Percentiles rank a stretch among this genome's conserved stretches.
phyloP scores from a whole-genome alignment of 2,329 filamentous ascomycete species.

The Colletotrichum sp. region DNA sequence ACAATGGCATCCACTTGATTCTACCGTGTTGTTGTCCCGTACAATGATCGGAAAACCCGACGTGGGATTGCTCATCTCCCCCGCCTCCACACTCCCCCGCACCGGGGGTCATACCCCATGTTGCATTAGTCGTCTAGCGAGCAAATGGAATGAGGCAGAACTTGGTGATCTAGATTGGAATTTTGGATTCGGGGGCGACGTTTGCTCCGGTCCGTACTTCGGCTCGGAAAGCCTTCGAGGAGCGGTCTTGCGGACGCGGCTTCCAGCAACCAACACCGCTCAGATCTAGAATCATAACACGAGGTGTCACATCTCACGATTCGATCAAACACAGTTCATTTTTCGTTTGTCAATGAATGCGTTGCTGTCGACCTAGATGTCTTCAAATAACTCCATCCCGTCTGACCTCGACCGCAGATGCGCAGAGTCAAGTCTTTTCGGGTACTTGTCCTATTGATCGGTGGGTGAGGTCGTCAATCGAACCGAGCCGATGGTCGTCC shows the following conservation, averaged over 20 bases:
- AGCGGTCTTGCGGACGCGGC: not conserved
- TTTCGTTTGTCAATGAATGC: not conserved
- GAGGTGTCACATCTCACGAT: fast-evolving
- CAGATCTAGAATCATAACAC: not conserved
- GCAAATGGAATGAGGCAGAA: not conserved
- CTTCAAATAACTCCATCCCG: fast-evolving
- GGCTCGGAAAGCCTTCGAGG: not conserved
- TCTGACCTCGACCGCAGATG: not conserved
- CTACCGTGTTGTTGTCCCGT: not conserved
- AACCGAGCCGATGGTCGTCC: not conserved
- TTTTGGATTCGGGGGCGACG: not conserved
- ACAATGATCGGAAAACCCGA: not conserved
- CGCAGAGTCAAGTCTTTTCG: fast-evolving
- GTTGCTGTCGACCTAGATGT: not conserved
- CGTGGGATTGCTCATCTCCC: not conserved
- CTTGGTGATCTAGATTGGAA: not conserved
- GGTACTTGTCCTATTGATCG: not conserved
- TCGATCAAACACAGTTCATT: fast-evolving
- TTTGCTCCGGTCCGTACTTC: not conserved
- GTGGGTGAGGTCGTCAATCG: not conserved
- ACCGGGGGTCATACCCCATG: not conserved
- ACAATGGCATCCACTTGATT: not conserved
- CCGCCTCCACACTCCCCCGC: not conserved
- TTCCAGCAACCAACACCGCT: not conserved
- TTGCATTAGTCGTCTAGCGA: not conserved